Percentiles rank a stretch among this genome's conserved stretches.
Conservation (phyloP, 441 rosid species). For the Macaranga tanarius region DNA sequence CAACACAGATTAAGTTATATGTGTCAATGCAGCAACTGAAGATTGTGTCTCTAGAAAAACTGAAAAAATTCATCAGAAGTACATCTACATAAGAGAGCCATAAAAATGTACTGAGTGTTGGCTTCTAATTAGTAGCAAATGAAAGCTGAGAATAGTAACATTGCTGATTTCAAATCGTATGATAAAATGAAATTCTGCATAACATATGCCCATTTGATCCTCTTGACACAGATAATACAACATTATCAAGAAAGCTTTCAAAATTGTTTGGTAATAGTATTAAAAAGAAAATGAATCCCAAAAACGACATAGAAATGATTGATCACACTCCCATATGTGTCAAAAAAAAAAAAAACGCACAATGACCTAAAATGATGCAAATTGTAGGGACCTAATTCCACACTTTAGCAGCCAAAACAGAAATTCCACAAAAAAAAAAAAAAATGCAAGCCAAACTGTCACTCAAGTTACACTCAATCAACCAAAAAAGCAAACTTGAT, state of each 20-base stretch:
- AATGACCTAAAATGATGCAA: constrained; percentile 5
- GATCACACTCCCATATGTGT: background rate
- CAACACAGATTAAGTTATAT: background rate
- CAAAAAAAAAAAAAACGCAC: background rate
- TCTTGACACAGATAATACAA: background rate
- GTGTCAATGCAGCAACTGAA: background rate
- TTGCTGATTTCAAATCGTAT: background rate
- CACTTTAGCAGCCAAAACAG: background rate
- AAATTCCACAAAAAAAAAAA: background rate
- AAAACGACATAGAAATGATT: background rate
- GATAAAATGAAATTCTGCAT: background rate
- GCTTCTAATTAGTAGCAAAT: background rate
- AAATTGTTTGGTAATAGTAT: background rate
- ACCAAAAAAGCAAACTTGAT: constrained; percentile 6
- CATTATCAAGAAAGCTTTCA: background rate
- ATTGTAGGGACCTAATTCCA: background rate
- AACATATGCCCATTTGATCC: background rate
- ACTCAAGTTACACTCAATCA: constrained; percentile 13
- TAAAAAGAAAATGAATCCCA: background rate
- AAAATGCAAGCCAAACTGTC: constrained; percentile 1
- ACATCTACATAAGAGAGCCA: background rate
- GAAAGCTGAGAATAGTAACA: background rate
- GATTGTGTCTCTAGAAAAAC: background rate
- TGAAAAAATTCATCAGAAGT: background rate
- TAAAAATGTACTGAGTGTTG: background rate